These are phyloP conservation scores for Leishmania turanica DNA, from an alignment of 208 protist species.

Conservation along the genomic window DNA sequence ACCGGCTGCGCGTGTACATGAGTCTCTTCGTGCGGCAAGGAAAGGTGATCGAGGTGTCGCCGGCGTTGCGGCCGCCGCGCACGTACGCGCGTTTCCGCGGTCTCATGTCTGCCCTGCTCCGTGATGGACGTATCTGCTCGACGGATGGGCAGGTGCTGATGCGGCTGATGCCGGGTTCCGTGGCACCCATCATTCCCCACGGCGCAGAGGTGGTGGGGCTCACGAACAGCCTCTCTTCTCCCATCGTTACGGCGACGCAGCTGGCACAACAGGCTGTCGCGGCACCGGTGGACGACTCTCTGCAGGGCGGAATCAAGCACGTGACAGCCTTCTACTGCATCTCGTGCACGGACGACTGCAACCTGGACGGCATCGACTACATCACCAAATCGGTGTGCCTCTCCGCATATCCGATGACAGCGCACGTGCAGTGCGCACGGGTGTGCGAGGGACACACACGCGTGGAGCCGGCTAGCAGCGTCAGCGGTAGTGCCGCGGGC, in stretches of 20 bases:
- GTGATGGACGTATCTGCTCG: slow-evolving; percentile 73
- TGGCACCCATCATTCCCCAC: slow-evolving; percentile 85
- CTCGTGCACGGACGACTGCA: slow-evolving; percentile 83
- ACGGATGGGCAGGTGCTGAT: slow-evolving; percentile 76
- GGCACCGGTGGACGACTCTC: slow-evolving; percentile 58
- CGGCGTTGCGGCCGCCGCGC: slow-evolving; percentile 83
- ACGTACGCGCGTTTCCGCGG: slow-evolving; percentile 88
- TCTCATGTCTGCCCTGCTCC: slow-evolving; percentile 79
- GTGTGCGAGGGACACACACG: slow-evolving; percentile 75
- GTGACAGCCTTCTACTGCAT: slow-evolving; percentile 81
- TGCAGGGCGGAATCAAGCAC: slow-evolving; percentile 88
- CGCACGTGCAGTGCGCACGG: slow-evolving; percentile 80
- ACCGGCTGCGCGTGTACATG: slow-evolving; percentile 85
- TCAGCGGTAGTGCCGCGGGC: neutral
- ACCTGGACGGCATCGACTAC: slow-evolving; percentile 81
- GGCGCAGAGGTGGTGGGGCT: slow-evolving; percentile 77
- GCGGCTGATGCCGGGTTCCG: slow-evolving; percentile 73
- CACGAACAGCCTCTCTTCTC: slow-evolving; percentile 62
- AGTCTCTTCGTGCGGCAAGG: slow-evolving; percentile 65
- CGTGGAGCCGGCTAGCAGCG: slow-evolving; percentile 24
- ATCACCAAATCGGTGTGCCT: slow-evolving; percentile 71
- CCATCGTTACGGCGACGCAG: slow-evolving; percentile 55
- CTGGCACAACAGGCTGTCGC: slow-evolving; percentile 31
- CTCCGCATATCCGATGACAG: slow-evolving; percentile 74
- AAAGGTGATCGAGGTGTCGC: slow-evolving; percentile 88